Evolutionary conservation across 306 rosid species (phyloP).

Genomic region (Benincasa hispida): DNA sequence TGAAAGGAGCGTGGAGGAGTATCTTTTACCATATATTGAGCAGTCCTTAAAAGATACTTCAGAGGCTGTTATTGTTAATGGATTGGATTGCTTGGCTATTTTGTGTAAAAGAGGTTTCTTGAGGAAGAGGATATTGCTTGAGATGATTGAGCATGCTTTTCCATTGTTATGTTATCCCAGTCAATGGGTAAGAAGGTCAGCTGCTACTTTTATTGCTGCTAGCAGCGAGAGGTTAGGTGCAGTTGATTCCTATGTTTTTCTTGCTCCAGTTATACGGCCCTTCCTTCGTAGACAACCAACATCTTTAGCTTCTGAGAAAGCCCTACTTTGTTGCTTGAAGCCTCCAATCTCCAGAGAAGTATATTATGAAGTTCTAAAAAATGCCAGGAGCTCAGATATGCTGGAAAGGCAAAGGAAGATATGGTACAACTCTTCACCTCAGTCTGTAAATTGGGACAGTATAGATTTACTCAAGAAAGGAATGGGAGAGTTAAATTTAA

Average conservation of each 20-base stretch:
- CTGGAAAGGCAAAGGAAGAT: constrained; percentile 92
- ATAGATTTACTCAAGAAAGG: constrained; percentile 62
- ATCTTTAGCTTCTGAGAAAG: constrained; percentile 74
- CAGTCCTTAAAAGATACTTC: constrained; percentile 75
- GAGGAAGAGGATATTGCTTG: constrained; percentile 78
- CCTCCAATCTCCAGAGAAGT: constrained; percentile 73
- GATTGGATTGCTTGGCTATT: constrained; percentile 77
- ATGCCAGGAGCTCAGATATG: constrained; percentile 92
- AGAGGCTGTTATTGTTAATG: constrained; percentile 79
- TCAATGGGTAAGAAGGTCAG: constrained; percentile 85
- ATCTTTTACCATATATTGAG: constrained; percentile 95
- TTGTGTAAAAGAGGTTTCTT: constrained; percentile 69
- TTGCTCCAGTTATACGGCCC: constrained; percentile 82
- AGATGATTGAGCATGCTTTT: constrained; percentile 86
- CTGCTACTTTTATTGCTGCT: constrained; percentile 78
- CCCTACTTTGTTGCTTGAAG: constrained; percentile 67
- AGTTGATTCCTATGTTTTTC: constrained; percentile 88
- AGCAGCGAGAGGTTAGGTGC: constrained; percentile 86
- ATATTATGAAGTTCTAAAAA: constrained; percentile 69
- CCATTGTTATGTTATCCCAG: constrained; percentile 86
- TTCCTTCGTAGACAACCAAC: constrained; percentile 82
- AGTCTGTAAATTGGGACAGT: constrained; percentile 79
- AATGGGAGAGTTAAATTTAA: constrained; percentile 44
- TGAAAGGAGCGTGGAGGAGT: constrained; percentile 95
- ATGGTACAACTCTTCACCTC: constrained; percentile 85